A percentile compares a stretch with the other conserved stretches of the same genome.
These are phyloP conservation scores for Kodamaea sp. DNA, from an alignment of 1,139 yeast genomes.

Conservation along the genomic window DNA sequence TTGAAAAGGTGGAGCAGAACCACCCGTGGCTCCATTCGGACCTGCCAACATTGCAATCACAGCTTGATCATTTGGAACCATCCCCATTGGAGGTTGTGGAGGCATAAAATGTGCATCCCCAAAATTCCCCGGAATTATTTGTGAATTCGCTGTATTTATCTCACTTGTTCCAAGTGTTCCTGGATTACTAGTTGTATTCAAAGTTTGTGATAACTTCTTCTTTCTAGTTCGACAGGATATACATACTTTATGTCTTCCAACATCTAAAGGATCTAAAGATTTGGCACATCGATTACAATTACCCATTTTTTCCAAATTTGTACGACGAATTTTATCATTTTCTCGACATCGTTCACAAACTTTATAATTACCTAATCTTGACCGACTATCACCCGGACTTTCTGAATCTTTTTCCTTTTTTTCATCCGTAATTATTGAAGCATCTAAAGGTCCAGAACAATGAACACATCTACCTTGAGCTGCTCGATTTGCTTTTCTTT, in stretches of 20 bases:
- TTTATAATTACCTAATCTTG: constrained; percentile 40
- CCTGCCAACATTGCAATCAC: constrained; percentile 10
- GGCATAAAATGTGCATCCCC: constrained; percentile 6
- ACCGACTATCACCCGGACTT: constrained; percentile 15
- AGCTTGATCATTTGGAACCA: constrained; percentile 11
- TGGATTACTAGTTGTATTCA: constrained; percentile 11
- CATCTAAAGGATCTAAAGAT: constrained; percentile 40
- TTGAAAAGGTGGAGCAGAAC: neutral
- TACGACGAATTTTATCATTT: constrained; percentile 55
- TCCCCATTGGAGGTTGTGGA: constrained; percentile 10
- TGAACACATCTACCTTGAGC: constrained; percentile 66
- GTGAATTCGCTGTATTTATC: too few species aligned
- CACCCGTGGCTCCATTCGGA: neutral
- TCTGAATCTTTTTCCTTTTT: constrained; percentile 6
- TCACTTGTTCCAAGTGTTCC: too few species aligned
- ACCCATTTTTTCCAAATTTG: constrained; percentile 53
- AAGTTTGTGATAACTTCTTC: constrained; percentile 30
- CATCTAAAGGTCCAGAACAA: constrained; percentile 59
- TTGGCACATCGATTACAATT: constrained; percentile 62
- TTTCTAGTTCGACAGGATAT: constrained; percentile 49
- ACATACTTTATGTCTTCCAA: constrained; percentile 56
- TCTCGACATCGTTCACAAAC: constrained; percentile 63
- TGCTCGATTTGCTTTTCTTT: constrained; percentile 54
- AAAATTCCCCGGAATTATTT: constrained; percentile 1
- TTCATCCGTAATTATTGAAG: constrained; percentile 27